Percentiles rank a stretch among this genome's conserved stretches.
These are phyloP conservation scores for Colletotrichum destructivum DNA, from an alignment of 2,329 filamentous ascomycete genomes.

Conservation along the genomic window DNA sequence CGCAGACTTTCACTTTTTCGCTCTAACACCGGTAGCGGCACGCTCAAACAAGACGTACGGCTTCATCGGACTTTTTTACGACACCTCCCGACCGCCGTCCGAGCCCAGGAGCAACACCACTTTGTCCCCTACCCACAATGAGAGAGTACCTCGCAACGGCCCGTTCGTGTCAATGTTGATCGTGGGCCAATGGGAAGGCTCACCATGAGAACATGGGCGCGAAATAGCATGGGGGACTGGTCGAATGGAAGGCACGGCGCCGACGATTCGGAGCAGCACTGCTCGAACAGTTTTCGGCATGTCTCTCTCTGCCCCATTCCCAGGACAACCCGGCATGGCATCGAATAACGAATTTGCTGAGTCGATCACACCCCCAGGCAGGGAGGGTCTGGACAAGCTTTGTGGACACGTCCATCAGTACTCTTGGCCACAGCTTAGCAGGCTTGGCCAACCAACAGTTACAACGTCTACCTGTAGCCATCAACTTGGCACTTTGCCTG, in stretches of 20 bases:
- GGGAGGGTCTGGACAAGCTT: constrained; percentile 27
- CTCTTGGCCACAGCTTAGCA: constrained; percentile 10
- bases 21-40: constrained; percentile 27
- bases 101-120: not conserved
- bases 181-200: constrained; percentile 24
- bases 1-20: constrained; percentile 30
- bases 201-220: constrained; percentile 26
- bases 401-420: not conserved
- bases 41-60: constrained; percentile 30
- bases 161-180: constrained; percentile 21
- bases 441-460: constrained; percentile 7
- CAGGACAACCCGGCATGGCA: constrained; percentile 13
- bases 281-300: constrained; percentile 14
- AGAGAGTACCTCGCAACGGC: constrained; percentile 24
- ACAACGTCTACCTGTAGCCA: not conserved
- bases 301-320: not conserved
- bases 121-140: not conserved
- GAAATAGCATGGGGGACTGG: constrained; percentile 22
- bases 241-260: not conserved
- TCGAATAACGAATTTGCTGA: not conserved
- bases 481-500: constrained; percentile 14
- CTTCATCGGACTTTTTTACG: constrained; percentile 7
- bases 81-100: too few relatives aligned
- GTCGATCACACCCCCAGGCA: not conserved
- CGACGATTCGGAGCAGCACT: not conserved